Conservation (phyloP, 768 basidiomycete genomes). For the Flagelloscypha sp. region DNA sequence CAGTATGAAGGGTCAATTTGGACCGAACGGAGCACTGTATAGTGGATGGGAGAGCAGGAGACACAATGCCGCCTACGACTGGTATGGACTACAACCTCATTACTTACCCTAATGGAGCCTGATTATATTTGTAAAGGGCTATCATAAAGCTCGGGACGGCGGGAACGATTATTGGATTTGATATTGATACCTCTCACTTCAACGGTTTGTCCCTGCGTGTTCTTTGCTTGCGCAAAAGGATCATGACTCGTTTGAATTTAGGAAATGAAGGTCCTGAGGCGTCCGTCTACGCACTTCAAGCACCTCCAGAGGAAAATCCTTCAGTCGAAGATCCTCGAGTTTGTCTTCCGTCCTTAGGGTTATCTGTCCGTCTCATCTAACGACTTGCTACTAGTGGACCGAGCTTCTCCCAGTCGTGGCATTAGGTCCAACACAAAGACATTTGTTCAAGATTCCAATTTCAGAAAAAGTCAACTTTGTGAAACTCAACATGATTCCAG, state of each 20-base stretch:
- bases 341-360: constrained; percentile 15
- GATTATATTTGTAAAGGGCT: constrained; percentile 46
- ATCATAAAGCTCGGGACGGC: constrained; percentile 82
- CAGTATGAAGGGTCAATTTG: constrained; percentile 93
- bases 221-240: constrained; percentile 3
- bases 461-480: constrained; percentile 61
- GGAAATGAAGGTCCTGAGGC: constrained; percentile 84
- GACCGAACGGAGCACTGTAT: constrained; percentile 88
- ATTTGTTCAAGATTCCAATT: constrained; percentile 70
- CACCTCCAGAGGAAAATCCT: constrained; percentile 34
- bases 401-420: constrained; percentile 68
- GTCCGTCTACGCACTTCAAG: constrained; percentile 58
- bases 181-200: constrained; percentile 94
- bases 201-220: constrained; percentile 44
- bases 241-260: constrained; percentile 17
- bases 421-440: constrained; percentile 79
- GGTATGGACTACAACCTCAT: constrained; percentile 36
- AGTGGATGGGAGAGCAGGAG: constrained; percentile 92
- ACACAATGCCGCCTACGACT: constrained; percentile 85
- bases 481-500: constrained; percentile 92
- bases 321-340: constrained; percentile 45
- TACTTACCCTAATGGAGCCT: background rate
- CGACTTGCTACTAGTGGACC: constrained; percentile 51
- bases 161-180: constrained; percentile 71
- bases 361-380: constrained; percentile 1